These are phyloP conservation scores for Cystobasidiaceae sp. DNA, from an alignment of 1,284 basidiomycete species.

Conservation along the genomic window DNA sequence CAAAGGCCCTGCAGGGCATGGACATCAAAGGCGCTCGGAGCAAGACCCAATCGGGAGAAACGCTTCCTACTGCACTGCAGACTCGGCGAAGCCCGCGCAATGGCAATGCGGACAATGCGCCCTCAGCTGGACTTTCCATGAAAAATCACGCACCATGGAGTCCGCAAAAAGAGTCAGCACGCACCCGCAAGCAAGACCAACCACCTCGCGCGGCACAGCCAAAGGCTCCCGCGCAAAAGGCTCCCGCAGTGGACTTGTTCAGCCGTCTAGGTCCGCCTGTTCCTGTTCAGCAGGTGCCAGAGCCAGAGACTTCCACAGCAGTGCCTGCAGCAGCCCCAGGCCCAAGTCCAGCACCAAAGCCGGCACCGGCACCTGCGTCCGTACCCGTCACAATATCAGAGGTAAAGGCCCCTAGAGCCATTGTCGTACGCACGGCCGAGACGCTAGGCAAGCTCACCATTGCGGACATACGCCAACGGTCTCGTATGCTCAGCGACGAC, in stretches of 20 bases:
- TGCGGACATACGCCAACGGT: background rate
- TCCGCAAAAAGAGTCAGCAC: background rate
- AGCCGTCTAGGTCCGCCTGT: slow-evolving; percentile 9
- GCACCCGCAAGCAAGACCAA: background rate
- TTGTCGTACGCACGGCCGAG: too few relatives aligned
- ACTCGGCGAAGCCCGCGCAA: background rate
- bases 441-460: background rate
- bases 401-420: too few relatives aligned
- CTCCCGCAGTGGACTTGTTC: background rate
- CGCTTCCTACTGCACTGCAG: background rate
- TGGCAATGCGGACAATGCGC: background rate
- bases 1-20: slow-evolving; percentile 14
- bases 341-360: background rate
- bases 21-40: slow-evolving; percentile 3
- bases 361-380: background rate
- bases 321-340: background rate
- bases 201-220: background rate
- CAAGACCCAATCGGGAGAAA: background rate
- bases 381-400: background rate
- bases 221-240: background rate
- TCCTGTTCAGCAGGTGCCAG: background rate
- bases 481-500: slow-evolving; percentile 1
- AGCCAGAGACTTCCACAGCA: too few relatives aligned
- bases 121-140: background rate
- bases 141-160: background rate